Evolutionary conservation across 75 land plant genomes (phyloP), one percentile per base, ranked within the genome.

Genomic region (Picea sitchensis): DNA sequence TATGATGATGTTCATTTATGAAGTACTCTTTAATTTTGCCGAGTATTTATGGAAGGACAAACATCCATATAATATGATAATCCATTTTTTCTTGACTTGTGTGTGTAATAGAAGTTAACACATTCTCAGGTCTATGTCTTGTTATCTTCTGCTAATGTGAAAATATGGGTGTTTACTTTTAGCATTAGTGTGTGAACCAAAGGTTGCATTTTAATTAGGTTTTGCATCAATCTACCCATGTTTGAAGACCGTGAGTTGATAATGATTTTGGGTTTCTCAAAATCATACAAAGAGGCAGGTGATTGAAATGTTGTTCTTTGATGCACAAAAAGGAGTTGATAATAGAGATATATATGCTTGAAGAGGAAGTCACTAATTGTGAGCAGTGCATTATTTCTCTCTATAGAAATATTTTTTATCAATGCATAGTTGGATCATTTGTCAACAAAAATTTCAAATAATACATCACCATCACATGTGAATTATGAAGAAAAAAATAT

Each of bases 351-450:
- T 89, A 88, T 34, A 84, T 87, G 8, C 95, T 97, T 26, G 95
- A 97, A 83, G 88, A 87, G 80, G 98, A 97, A 82, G 98, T 97
- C 41, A 91, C 92, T 47, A 86, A 91, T 65, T 83, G 94, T 5
- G 99, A 97, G 81, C 89, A 94, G 69, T 98, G 92, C 83, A 94
- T 97, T 47, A 89, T 97, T 17, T 82, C 93, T 59, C 87, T 97
- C 20, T 97, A 97, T 73, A 89, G 99, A 82, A 90, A 81, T 57
- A 83, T 97, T 17, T 90, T 94, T 81, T 93, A 95, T n/a, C 88
- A 94, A 15, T 85, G 89, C 80, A 76, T 79, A 58, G 86, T 85
- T 77, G 60, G 80, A n/a, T 47, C 93, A 17, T 47, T 47, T 90
- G 61, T 90, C 95, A 7, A 81, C 74, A 62, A 87, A 83, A 72